Conservation (phyloP, 352 stramenopile genomes). For the Bremia lactucae region DNA sequence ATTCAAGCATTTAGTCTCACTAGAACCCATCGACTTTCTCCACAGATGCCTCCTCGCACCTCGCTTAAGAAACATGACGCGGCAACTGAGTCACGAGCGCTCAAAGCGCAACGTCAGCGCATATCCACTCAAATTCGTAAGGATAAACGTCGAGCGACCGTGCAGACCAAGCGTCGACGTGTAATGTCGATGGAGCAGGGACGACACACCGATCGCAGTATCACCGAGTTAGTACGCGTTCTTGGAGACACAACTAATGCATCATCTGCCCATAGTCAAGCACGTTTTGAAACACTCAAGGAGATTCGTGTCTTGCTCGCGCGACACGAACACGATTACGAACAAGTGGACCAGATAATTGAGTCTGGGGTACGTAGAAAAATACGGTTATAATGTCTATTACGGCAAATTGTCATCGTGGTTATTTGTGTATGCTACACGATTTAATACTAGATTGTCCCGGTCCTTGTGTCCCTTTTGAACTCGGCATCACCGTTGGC, state of each 20-base stretch:
- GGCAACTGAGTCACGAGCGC: slow-evolving; percentile 39
- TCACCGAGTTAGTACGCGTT: slow-evolving; percentile 39
- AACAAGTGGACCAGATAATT: slow-evolving; percentile 60
- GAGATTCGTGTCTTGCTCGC: slow-evolving; percentile 57
- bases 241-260: slow-evolving; percentile 30
- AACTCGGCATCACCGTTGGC: slow-evolving; percentile 56
- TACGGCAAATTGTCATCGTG: too few species aligned
- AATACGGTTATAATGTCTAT: too few species aligned
- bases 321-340: slow-evolving; percentile 54
- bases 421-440: neutral
- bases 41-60: slow-evolving; percentile 22
- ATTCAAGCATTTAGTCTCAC: too few species aligned
- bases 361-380: slow-evolving; percentile 47
- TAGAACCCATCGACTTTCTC: too few species aligned
- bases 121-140: slow-evolving; percentile 62
- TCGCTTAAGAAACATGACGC: slow-evolving; percentile 77
- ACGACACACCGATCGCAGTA: slow-evolving; percentile 38
- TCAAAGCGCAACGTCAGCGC: slow-evolving; percentile 52
- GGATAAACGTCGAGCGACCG: slow-evolving; percentile 48
- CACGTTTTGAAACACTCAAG: slow-evolving; percentile 57
- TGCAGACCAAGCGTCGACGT: slow-evolving; percentile 64
- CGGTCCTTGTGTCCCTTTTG: slow-evolving; percentile 53
- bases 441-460: slow-evolving; percentile 44
- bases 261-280: slow-evolving; percentile 33
- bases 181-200: slow-evolving; percentile 41